Conservation (phyloP, 2,329 filamentous ascomycete genomes). For the Scedosporium dehoogii region DNA sequence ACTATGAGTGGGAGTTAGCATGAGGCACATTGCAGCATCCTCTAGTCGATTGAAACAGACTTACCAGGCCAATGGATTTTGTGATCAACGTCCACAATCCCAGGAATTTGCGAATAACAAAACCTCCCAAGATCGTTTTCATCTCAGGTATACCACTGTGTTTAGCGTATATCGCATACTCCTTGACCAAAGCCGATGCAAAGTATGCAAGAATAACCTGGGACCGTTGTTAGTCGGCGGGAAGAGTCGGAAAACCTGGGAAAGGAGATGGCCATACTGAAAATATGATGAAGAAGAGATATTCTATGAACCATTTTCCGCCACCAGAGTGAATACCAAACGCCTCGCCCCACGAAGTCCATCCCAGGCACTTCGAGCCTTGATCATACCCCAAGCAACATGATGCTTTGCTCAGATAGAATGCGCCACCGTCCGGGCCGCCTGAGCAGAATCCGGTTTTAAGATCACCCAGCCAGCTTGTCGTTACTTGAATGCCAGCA, state of each 20-base stretch:
- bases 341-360: conserved; percentile 75
- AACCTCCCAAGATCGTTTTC: conserved; percentile 89
- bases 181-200: conserved; percentile 70
- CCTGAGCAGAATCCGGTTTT: conserved; percentile 84
- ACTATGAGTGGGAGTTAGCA: conserved; percentile 34
- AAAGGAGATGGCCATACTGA: conserved; percentile 49
- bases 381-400: conserved; percentile 91
- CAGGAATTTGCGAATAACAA: conserved; percentile 81
- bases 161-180: conserved; percentile 79
- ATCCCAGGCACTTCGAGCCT: conserved; percentile 71
- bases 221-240: conserved; percentile 11
- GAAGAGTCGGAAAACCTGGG: not conserved
- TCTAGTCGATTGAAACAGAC: conserved; percentile 14
- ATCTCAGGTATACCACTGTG: conserved; percentile 97
- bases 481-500: conserved; percentile 79
- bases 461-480: conserved; percentile 86
- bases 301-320: conserved; percentile 75
- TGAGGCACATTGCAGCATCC: not conserved
- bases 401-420: conserved; percentile 85
- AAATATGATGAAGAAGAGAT: conserved; percentile 75
- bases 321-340: conserved; percentile 55
- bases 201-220: conserved; percentile 68
- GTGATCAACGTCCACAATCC: conserved; percentile 81
- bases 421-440: conserved; percentile 64
- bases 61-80: conserved; percentile 79